Percentiles rank a stretch among this genome's conserved stretches.
Conservation (phyloP, 768 basidiomycete species). For the Tulasnella sp. region DNA sequence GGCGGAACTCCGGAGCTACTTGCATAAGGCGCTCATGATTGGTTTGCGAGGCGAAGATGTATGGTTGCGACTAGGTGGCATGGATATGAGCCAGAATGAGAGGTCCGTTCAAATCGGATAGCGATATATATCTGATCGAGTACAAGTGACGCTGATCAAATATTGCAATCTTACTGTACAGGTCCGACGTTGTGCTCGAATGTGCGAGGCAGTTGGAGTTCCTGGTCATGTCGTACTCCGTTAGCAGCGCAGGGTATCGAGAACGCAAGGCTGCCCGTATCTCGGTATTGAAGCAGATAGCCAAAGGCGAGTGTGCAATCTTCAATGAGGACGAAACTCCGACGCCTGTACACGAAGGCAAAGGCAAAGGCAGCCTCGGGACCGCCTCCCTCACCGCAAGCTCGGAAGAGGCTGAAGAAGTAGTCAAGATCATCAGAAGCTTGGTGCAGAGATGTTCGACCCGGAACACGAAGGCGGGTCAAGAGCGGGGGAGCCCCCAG, state of each 20-base stretch:
- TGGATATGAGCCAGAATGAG: neutral
- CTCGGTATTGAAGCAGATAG: slow-evolving; percentile 29
- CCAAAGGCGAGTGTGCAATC: slow-evolving; percentile 8
- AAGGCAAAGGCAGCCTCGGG: neutral
- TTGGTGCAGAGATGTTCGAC: neutral
- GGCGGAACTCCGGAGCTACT: slow-evolving; percentile 30
- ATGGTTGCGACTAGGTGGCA: slow-evolving; percentile 23
- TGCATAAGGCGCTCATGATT: slow-evolving; percentile 31
- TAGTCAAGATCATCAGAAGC: neutral
- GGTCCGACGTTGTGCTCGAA: slow-evolving; percentile 28
- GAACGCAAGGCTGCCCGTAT: slow-evolving; percentile 28
- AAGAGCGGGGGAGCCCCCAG: too few relatives aligned
- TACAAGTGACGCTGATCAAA: too few relatives aligned
- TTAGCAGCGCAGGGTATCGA: slow-evolving; percentile 41
- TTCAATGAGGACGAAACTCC: neutral
- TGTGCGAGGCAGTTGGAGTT: slow-evolving; percentile 41
- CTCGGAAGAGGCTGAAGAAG: neutral
- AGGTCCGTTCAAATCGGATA: slow-evolving; percentile 14
- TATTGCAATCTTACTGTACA: neutral
- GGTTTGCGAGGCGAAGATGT: slow-evolving; percentile 20
- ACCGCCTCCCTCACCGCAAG: neutral
- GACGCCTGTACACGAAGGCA: neutral
- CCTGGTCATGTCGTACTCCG: slow-evolving; percentile 36
- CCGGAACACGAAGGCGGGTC: too few relatives aligned
- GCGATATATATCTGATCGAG: slow-evolving; percentile 8